Evolutionary conservation across 2,329 filamentous ascomycete genomes (phyloP), one percentile per base, ranked within the genome.

Genomic region (Aspergillus arachidicola): DNA sequence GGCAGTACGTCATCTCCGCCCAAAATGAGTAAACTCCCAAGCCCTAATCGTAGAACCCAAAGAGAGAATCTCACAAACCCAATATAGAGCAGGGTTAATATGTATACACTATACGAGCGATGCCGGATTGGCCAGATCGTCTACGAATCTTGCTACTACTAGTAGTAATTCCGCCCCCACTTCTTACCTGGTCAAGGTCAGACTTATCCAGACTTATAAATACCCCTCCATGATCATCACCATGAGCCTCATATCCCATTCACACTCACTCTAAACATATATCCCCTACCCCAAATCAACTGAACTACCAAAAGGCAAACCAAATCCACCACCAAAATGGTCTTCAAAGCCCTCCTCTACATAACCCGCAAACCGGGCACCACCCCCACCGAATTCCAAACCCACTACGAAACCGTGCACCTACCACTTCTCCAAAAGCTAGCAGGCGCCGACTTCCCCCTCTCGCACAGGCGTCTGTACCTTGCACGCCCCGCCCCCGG

Each of bases 331-430:
- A 28, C 26, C 26, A 34, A 38, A 23, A 55, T 55, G 51, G 32
- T 38, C n/a, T 55, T 26, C 32, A 38, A 55, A 38, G 21, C 16
- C n/a, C 34, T 55, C n/a, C 30, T 55, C 4, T 55, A 36, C 32
- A 16, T 38, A 14, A 26, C 51, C 32, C 51, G 51, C 51, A 55
- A 55, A 38, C 16, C 10, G 11, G 51, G 51, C 12, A 55, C 12
- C n/a, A 55, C 51, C 32, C 51, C 51, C 12, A 10, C 51, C 51
- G 51, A 55, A 38, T 55, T 55, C 51, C 23, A 19, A 26, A 16
- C 30, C 21, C 51, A 55, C 21, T 55, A 55, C 21, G 51, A 55
- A 55, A 55, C 19, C 10, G 32, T 55, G 6, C 62, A 54, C 41
- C 45, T 57, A 21, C 53, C 59, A 21, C 59, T 57, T 14, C 36